Base-by-base conservation (phyloP, 176 grass and related monocot species). In the Aegilops longissima region DNA sequence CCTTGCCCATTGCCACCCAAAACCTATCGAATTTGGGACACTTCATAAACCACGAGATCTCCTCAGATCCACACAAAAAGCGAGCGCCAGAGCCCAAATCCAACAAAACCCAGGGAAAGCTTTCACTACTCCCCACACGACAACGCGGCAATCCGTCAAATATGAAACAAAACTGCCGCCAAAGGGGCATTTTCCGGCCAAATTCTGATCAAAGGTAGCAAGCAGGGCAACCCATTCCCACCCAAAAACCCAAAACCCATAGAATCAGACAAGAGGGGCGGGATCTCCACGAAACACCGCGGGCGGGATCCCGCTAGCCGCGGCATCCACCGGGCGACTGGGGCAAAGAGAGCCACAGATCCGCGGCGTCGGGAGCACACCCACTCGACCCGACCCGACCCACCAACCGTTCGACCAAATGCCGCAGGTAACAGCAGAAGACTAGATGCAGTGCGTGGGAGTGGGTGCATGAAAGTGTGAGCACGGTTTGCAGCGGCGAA, bases 51-150 rank as follows among this genome's bases (percentile, higher is more conserved):
- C 38, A 61, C 63, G 38, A 73, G 82, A 85, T 88, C 86, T 61
- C 51, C 30, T 31, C 78, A 91, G 85, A 91, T 88, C 89, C 81
- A 52, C 49, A 52, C 47, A 82, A 66, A 86, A 83, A 10, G n/a
- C 64, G 38, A 31, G 49, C 64, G 39, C 16, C 38, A 35, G 12
- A 81, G 81, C 36, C 23, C 64, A 63, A 85, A 64, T 64, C 77
- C 6, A 25, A 79, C 40, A 73, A 80, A 88, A 68, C 39, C 36
- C 29, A 58, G 23, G 29, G 56, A 14, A 79, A 8, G 29, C 45
- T 16, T 45, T 54, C n/a, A 2, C 52, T 0, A 34, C 52, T 13
- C 12, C 51, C 14, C 1, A 68, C 12, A 54, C 8, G 12, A 65
- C 20, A 17, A 40, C 70, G 82, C 47, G 62, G 24, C 51, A 66